Base-by-base conservation (phyloP, 2,329 filamentous ascomycete species). In the Domatiomyces catenatus region DNA sequence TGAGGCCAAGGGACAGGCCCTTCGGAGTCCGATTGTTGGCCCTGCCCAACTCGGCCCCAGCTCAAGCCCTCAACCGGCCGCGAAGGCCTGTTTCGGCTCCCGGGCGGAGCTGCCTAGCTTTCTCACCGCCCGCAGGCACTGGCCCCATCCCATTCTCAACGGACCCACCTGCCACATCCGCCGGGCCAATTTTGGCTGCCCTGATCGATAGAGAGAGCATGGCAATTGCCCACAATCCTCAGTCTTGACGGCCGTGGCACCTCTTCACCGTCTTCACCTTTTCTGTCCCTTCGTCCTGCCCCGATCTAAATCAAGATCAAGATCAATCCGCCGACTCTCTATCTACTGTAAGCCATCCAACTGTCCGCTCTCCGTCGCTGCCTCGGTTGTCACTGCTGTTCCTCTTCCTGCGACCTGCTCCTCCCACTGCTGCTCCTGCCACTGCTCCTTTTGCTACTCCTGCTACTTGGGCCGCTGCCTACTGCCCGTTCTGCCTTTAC, bases 271-370 rank as follows among this genome's bases (percentile, higher is more conserved):
- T 39, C 32, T 39, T 15, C 32, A 39, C 32, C 32, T 15, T 15
- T 39, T 39, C 32, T 15, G 32, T 39, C 32, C 10, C 32, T 12
- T 39, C 10, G 10, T 2, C 15, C 32, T 10, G 15, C 12, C 32
- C 32, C 12, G 32, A 39, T 39, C 32, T 15, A 15, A 36, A 39
- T 24, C 22, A 24, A 24, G 22, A 24, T 24, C 22, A 24, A 24
- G 22, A 39, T 39, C 32, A 39, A 39, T 4, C 12, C 8, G 12
- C 32, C 10, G 32, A 39, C 32, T 39, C 10, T 39, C 42, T 44
- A 42, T 45, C 47, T 47, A 47, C 7, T 49, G 55, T 57, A 55
- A 55, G 55, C 54, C 43, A 18, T 3, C 47, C 48, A 19, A 48
- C 12, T 19, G 44, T 52, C 48, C 18, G 39, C 20, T 32, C 46